Conservation (phyloP, 83 land plant species). For the Picea abies region DNA sequence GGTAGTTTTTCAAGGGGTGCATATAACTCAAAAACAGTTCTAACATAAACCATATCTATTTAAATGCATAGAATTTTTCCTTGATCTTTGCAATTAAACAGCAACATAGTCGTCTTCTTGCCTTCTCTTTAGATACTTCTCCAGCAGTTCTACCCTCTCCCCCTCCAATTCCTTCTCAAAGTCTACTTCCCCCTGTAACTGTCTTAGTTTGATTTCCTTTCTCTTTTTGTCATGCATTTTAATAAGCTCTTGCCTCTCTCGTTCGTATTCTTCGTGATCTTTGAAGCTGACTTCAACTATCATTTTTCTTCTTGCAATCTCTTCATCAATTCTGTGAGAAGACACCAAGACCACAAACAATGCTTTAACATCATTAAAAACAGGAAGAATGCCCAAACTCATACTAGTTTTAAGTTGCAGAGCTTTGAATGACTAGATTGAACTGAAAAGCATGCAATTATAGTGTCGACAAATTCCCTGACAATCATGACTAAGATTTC, state of each 20-base stretch:
- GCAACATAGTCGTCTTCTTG: background rate
- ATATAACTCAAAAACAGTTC: background rate
- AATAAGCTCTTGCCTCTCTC: constrained; percentile 41
- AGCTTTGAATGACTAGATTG: background rate
- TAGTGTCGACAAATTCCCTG: background rate
- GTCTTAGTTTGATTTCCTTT: constrained; percentile 41
- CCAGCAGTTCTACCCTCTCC: constrained; percentile 41
- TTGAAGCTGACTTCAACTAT: constrained; percentile 38
- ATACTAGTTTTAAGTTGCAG: background rate
- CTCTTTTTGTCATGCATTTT: constrained; percentile 45
- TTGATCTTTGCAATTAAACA: background rate
- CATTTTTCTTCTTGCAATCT: constrained; percentile 32
- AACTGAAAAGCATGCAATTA: background rate
- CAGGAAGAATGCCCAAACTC: background rate
- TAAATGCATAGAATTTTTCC: background rate
- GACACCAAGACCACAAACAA: background rate
- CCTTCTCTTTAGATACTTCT: constrained; percentile 21
- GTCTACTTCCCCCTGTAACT: constrained; percentile 38
- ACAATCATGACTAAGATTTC: background rate
- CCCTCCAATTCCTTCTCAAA: constrained; percentile 55
- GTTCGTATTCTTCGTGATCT: constrained; percentile 52
- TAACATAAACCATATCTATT: background rate
- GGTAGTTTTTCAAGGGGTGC: background rate
- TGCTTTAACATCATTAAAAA: background rate
- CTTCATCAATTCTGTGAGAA: constrained; percentile 39